Conservation (phyloP, 148 eudicot genomes). For the Persicaria tinctoria region DNA sequence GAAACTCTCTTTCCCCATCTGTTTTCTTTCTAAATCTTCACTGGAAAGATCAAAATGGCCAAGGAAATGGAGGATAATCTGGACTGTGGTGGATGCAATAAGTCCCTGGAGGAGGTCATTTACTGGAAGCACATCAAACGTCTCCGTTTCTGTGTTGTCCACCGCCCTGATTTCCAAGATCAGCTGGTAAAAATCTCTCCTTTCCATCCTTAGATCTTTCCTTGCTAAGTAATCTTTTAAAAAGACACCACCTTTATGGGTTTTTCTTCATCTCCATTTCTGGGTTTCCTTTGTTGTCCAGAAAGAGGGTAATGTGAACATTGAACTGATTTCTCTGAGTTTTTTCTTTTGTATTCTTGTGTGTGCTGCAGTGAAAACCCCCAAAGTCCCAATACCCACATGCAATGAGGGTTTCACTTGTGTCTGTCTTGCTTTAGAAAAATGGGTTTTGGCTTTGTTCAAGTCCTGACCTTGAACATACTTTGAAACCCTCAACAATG, state of each 20-base stretch:
- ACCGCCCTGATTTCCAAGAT: slow-evolving; percentile 9
- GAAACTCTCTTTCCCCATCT: not conserved
- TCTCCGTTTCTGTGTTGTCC: slow-evolving; percentile 16
- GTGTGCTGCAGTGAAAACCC: no score
- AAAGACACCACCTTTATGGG: not conserved
- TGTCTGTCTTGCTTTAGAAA: no score
- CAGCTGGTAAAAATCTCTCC: slow-evolving; percentile 14
- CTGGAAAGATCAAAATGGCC: not conserved
- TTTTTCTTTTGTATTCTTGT: no score
- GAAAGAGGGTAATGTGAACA: no score
- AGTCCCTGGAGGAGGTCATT: slow-evolving; percentile 12
- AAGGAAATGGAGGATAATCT: slow-evolving; percentile 1
- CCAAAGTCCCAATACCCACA: no score
- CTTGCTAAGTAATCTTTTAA: not conserved
- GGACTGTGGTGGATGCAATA: not conserved
- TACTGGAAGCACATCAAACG: slow-evolving; percentile 25
- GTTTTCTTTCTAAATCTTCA: no score
- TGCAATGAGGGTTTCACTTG: no score
- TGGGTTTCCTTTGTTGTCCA: no score
- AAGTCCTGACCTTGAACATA: not conserved
- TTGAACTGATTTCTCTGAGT: no score
- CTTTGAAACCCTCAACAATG: not conserved
- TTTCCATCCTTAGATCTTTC: not conserved
- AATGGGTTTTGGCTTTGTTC: no score
- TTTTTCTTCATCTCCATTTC: no score